A percentile compares a stretch with the other conserved stretches of the same genome.
phyloP scores from a whole-genome alignment of 2,329 filamentous ascomycete species.

The Periconia sp. region DNA sequence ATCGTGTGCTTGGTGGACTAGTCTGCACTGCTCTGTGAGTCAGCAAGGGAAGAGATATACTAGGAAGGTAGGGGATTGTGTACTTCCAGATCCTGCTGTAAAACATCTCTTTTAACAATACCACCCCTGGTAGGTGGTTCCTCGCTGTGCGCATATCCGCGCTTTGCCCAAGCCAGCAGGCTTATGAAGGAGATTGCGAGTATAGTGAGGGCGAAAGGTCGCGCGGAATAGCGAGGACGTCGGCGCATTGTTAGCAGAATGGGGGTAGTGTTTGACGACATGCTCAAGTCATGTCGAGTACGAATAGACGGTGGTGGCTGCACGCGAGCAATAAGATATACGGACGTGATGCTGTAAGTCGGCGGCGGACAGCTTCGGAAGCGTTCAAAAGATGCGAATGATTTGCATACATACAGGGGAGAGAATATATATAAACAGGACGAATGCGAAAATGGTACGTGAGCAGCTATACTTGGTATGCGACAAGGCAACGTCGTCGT shows the following conservation, averaged over 20 bases:
- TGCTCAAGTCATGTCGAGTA: conserved; percentile 12
- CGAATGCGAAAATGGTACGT: background rate
- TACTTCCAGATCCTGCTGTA: conserved; percentile 41
- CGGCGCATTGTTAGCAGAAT: conserved; percentile 24
- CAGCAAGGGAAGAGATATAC: background rate
- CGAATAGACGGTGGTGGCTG: background rate
- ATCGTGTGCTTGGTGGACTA: conserved; percentile 74
- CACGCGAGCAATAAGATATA: background rate
- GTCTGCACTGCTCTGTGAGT: conserved; percentile 62
- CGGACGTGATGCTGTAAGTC: too few species aligned
- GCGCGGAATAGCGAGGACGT: conserved; percentile 37
- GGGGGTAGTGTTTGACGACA: conserved; percentile 23
- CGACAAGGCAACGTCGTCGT: background rate
- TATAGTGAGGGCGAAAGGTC: conserved; percentile 41
- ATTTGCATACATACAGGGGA: too few species aligned
- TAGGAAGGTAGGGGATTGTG: background rate
- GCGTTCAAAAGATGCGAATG: too few species aligned
- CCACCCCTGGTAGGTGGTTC: background rate
- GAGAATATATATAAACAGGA: background rate
- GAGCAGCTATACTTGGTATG: background rate
- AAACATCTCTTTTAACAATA: conserved; percentile 24
- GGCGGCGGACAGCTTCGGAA: too few species aligned
- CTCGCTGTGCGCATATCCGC: conserved; percentile 6
- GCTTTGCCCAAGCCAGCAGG: conserved; percentile 31
- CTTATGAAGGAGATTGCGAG: conserved; percentile 30